Evolutionary conservation across 2,329 filamentous ascomycete genomes (phyloP), one percentile per base, ranked within the genome.

Genomic region (Aotearoamyces nothofagi): DNA sequence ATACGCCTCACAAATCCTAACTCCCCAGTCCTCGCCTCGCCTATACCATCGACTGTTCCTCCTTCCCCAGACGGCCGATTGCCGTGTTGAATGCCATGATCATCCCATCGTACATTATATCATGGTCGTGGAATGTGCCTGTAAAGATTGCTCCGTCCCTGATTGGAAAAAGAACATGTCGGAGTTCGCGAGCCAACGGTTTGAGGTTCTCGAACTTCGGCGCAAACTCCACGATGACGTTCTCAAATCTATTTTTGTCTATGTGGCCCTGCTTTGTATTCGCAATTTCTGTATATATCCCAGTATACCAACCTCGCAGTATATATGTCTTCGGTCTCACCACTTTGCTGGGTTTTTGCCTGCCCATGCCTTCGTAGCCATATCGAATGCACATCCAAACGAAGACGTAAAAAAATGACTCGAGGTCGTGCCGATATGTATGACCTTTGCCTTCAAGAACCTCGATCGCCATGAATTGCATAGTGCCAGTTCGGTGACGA

Each of bases 381-480:
- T 39, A 37, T 24, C 29, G 32, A 37, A 40, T 37, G 24, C 28
- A 43, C 26, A 44, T 44, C 41, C 33, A 50, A 35, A 49, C 17
- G 22, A 50, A 38, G 14, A 50, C 41, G 24, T 52, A 48, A 34
- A 52, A 46, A 30, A 50, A 46, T 23, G 42, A 51, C 32, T 50
- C 44, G 13, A 50, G 39, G 33, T 50, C 43, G 27, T 52, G 43
- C 14, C 42, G 43, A 34, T 49, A 54, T 12, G 42, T 54, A 30
- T 53, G 44, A 17, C 41, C 33, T 3, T 31, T 27, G 6, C 32
- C 37, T 3, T 31, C 28, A 3, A 55, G 29, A 4, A 55, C 46
- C 28, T 50, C 44, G 17, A 52, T 43, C 0, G 46, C 50, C 42
- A 54, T 55, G 26, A 51, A 53, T 24, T 48, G 36, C 36, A 49